Conservation (phyloP, 108 stramenopile genomes). For the Cyclotella kingstonii region DNA sequence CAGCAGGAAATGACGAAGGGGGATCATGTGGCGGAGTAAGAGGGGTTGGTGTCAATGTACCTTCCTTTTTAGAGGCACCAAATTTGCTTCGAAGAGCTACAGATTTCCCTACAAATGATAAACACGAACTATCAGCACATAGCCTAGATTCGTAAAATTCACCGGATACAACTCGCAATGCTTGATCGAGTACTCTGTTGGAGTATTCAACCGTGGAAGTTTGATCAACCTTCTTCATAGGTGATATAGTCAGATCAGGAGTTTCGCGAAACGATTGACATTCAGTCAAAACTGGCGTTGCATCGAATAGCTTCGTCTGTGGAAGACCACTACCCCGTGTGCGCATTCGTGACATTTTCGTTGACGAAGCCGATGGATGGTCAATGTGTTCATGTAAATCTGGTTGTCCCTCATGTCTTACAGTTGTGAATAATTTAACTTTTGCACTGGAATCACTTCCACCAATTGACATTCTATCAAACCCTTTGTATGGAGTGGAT, state of each 20-base stretch:
- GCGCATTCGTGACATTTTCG: slow-evolving; percentile 24
- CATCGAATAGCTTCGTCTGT: slow-evolving; percentile 35
- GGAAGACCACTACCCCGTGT: slow-evolving; percentile 14
- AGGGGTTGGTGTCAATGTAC: slow-evolving; percentile 6
- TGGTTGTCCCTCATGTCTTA: neutral
- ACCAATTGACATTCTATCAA: slow-evolving; percentile 31
- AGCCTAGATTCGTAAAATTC: slow-evolving; percentile 43
- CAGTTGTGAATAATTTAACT: slow-evolving; percentile 4
- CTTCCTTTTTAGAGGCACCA: neutral
- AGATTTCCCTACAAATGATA: too few species aligned
- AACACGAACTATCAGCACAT: slow-evolving; percentile 10
- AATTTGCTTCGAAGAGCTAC: too few species aligned
- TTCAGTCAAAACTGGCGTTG: slow-evolving; percentile 17
- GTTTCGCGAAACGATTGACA: slow-evolving; percentile 4
- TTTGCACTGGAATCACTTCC: neutral
- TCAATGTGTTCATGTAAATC: slow-evolving; percentile 10
- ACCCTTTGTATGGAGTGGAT: slow-evolving; percentile 39
- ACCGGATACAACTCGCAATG: slow-evolving; percentile 31
- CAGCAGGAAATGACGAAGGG: slow-evolving; percentile 28
- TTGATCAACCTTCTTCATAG: neutral
- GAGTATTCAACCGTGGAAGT: slow-evolving; percentile 34
- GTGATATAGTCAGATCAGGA: slow-evolving; percentile 1
- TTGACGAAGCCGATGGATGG: slow-evolving; percentile 20
- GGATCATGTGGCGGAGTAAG: slow-evolving; percentile 12
- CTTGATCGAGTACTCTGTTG: slow-evolving; percentile 32